Conservation (phyloP, 1,284 basidiomycete species). For the Cryptococcus hybrid region DNA sequence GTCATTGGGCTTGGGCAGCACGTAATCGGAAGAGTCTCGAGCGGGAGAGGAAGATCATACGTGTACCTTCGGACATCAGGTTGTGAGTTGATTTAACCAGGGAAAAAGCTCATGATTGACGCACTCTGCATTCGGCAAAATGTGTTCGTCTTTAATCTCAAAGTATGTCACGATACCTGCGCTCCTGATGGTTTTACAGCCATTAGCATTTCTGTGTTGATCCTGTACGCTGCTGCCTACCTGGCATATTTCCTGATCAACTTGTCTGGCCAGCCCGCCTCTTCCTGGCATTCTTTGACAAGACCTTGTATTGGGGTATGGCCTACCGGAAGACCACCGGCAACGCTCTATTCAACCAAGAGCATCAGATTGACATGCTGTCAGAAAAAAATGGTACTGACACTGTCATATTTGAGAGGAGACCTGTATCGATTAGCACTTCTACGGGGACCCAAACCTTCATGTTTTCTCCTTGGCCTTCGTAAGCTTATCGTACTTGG, state of each 20-base stretch:
- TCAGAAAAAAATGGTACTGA: conserved; percentile 4
- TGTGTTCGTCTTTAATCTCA: conserved; percentile 65
- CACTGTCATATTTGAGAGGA: conserved; percentile 24
- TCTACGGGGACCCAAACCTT: conserved; percentile 81
- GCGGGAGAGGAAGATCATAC: conserved; percentile 67
- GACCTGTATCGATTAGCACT: conserved; percentile 53
- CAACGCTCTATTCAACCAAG: conserved; percentile 39
- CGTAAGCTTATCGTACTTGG: conserved; percentile 16
- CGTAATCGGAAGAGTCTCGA: conserved; percentile 48
- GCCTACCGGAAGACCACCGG: conserved; percentile 61
- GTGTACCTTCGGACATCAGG: conserved; percentile 53
- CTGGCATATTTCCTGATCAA: conserved; percentile 61
- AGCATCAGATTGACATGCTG: not conserved
- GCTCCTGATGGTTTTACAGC: not conserved
- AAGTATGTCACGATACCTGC: conserved; percentile 47
- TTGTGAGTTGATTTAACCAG: not conserved
- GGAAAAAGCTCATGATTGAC: not conserved
- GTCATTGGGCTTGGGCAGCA: conserved; percentile 68
- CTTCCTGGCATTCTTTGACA: conserved; percentile 87
- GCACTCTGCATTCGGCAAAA: conserved; percentile 60
- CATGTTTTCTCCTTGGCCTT: conserved; percentile 46
- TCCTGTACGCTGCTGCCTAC: conserved; percentile 38
- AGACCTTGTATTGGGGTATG: conserved; percentile 68
- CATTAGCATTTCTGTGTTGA: not conserved
- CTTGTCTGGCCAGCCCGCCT: conserved; percentile 69